phyloP scores from a whole-genome alignment of 2,329 filamentous ascomycete genomes.

The Colletotrichum musae region DNA sequence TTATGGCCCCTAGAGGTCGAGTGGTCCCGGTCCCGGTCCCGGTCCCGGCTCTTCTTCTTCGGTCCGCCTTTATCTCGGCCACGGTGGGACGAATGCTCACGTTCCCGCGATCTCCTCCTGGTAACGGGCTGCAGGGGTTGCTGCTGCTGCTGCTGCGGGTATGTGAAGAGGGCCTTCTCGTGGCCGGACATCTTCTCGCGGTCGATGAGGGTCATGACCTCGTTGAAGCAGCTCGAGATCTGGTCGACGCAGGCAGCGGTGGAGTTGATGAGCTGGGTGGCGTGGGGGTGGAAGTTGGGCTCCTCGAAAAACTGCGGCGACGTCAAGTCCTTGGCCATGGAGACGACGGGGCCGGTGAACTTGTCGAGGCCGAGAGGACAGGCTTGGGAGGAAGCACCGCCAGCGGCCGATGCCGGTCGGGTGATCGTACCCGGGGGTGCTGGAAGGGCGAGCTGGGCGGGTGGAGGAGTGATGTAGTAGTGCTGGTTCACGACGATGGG shows the following conservation, averaged over 20 bases:
- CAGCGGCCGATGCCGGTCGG: neutral
- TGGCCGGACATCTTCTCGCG: slow-evolving; percentile 67
- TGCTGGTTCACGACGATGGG: slow-evolving; percentile 68
- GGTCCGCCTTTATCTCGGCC: slow-evolving; percentile 9
- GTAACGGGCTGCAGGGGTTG: too few relatives aligned
- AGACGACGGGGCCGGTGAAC: slow-evolving; percentile 57
- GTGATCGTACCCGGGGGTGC: slow-evolving; percentile 41
- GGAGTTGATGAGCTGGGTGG: slow-evolving; percentile 61
- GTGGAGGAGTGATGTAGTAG: slow-evolving; percentile 58
- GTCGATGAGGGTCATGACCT: slow-evolving; percentile 81
- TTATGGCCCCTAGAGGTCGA: slow-evolving; percentile 24
- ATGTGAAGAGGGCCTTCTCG: slow-evolving; percentile 68
- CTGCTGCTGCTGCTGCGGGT: slow-evolving; percentile 43
- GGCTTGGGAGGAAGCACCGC: slow-evolving; percentile 12
- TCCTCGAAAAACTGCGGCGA: slow-evolving; percentile 60
- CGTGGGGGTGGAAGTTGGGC: slow-evolving; percentile 46
- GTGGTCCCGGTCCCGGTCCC: neutral
- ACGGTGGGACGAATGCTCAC: neutral
- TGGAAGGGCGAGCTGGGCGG: slow-evolving; percentile 11
- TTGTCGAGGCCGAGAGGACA: slow-evolving; percentile 49
- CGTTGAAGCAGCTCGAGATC: slow-evolving; percentile 74
- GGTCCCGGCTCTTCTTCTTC: slow-evolving; percentile 22
- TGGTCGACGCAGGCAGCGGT: slow-evolving; percentile 68
- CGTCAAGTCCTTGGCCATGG: slow-evolving; percentile 59
- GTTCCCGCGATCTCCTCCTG: too few relatives aligned